Base-by-base conservation (phyloP, 768 basidiomycete genomes). In the Crepidotus variabilis region DNA sequence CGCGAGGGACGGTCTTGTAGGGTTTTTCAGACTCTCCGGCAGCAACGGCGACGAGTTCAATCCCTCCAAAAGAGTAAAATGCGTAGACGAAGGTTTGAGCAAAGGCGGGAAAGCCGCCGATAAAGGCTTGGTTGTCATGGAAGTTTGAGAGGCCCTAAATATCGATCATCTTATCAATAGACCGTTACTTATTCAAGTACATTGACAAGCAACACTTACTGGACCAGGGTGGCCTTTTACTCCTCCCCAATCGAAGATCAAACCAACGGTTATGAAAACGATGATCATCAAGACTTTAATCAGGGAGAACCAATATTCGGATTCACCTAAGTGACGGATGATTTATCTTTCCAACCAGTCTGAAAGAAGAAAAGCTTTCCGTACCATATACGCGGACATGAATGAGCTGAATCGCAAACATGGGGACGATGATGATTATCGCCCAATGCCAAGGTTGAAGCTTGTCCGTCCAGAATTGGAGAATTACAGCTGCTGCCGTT, bases 11-110 rank as follows among this genome's bases (percentile, higher is more conserved):
- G 0, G 83, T 69, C 65, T 83, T 82, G 69, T 84, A 75, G 1
- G 87, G 87, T 60, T 77, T 78, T 47, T 76, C 77, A 6, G 83
- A 83, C 71, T 89, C 88, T 33, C 86, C 85, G 9, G 87, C 87
- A n/a, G 87, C 87, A 32, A 90, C 68, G 2, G 85, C 82, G 43
- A 89, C 86, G 9, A 90, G 77, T 61, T 88, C 87, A 28, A 87
- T 82, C 16, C 86, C 84, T 16, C 80, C 83, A 66, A 80, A 85
- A 7, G 85, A 86, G 69, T 83, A 90, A 58, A 87, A 87, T 11
- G 86, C 86, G 33, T 78, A 88, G 35, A 87, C 84, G 57, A 86
- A 86, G 4, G 78, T 80, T 61, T 79, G 79, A 7, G 79, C 77
- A 65, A 83, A 81, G 33, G 77, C 71, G 35, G 75, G 55, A 54